phyloP scores from a whole-genome alignment of 106 monocot genomes.

The Alisma plantagoaquatica region DNA sequence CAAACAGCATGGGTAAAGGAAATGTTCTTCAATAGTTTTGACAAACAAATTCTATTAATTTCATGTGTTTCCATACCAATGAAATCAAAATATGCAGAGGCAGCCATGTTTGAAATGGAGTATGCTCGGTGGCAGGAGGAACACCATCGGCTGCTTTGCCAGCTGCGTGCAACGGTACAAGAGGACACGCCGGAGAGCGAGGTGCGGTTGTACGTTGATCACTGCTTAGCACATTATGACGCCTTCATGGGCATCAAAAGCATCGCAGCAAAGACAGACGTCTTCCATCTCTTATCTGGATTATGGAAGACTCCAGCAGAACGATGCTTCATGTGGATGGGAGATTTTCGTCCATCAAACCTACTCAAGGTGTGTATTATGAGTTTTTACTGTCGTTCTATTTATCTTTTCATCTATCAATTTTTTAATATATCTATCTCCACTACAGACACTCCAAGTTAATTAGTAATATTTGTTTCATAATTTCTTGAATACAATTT shows the following conservation, averaged over 20 bases:
- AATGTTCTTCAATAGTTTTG: neutral
- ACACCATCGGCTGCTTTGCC: conserved; percentile 38
- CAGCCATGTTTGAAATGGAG: conserved; percentile 69
- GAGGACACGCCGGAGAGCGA: conserved; percentile 46
- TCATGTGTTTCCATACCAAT: neutral
- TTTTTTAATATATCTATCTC: too few species aligned
- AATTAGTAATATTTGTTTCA: too few species aligned
- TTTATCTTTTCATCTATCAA: too few species aligned
- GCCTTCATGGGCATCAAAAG: conserved; percentile 33
- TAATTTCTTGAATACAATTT: too few species aligned
- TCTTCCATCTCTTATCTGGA: conserved; percentile 75
- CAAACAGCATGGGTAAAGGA: neutral
- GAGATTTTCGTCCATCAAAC: conserved; percentile 64
- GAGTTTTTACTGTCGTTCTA: too few species aligned
- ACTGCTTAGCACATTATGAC: conserved; percentile 37
- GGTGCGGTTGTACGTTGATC: conserved; percentile 44
- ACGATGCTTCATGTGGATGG: conserved; percentile 79
- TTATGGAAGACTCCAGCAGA: conserved; percentile 63
- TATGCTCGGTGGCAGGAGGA: conserved; percentile 55
- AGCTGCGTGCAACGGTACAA: conserved; percentile 46
- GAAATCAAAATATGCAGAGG: too few species aligned
- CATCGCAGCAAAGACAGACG: conserved; percentile 29
- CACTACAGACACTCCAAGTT: too few species aligned
- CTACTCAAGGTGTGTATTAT: conserved; percentile 65
- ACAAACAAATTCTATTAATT: neutral